Evolutionary conservation across 2,329 filamentous ascomycete genomes (phyloP).

Genomic region (Grosmannia penicillata): DNA sequence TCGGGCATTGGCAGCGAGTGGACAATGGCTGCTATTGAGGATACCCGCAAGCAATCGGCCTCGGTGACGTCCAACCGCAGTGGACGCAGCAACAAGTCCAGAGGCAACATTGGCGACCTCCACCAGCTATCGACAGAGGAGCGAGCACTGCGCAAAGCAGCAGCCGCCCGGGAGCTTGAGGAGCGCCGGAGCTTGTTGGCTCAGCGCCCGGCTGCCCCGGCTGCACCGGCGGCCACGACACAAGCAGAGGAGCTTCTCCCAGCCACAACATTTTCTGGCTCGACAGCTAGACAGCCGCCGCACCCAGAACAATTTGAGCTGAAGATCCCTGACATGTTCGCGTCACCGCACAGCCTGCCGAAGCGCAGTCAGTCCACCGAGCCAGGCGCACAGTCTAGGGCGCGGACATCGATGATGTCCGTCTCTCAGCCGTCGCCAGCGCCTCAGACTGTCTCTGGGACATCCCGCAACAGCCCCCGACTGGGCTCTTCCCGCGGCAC

Average conservation of each 20-base stretch:
- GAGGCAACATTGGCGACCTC: constrained; percentile 29
- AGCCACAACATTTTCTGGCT: constrained; percentile 11
- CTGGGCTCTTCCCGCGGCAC: too few relatives aligned
- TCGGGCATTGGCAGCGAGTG: constrained; percentile 3
- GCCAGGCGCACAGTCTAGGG: constrained; percentile 24
- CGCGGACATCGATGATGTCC: too few relatives aligned
- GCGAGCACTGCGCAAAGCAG: constrained; percentile 52
- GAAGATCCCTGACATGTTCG: constrained; percentile 23
- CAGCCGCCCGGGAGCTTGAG: constrained; percentile 73
- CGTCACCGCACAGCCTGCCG: constrained; percentile 27
- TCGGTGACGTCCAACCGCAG: constrained; percentile 19
- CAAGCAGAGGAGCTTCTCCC: constrained; percentile 35
- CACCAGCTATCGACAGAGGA: constrained; percentile 39
- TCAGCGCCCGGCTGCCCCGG: constrained; percentile 61
- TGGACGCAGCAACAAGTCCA: too few relatives aligned
- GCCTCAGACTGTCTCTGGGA: too few relatives aligned
- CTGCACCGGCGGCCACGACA: too few relatives aligned
- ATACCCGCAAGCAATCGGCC: constrained; percentile 21
- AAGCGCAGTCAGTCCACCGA: constrained; percentile 53
- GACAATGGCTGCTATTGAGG: constrained; percentile 12
- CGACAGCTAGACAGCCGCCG: too few relatives aligned
- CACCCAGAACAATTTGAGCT: constrained; percentile 19
- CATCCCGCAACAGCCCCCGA: too few relatives aligned
- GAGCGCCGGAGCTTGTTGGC: constrained; percentile 75
- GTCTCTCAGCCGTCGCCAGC: constrained; percentile 30